Base-by-base conservation (phyloP, 1,139 yeast species). In the Yamadazyma jaroonii region DNA sequence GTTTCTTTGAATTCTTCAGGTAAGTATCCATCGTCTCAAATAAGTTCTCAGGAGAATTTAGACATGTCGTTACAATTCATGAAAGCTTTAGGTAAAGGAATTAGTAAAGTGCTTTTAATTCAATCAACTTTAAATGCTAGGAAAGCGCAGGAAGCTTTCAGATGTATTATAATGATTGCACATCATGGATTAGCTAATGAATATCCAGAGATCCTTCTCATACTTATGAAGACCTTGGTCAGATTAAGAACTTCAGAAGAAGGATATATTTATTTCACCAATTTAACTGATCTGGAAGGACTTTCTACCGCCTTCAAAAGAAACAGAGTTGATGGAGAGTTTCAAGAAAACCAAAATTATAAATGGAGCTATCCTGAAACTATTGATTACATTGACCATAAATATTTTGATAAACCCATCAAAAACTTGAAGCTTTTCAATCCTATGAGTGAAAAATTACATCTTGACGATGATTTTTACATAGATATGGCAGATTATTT, bases 361-460 rank as follows among this genome's bases (percentile, higher is more conserved):
- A 54, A 63, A 38, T 84, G 92, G 92, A 59, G 62, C 12, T 80
- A 72, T 48, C 92, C 90, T 0, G 92, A 84, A 43, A 53, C 58
- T 0, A 53, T 74, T 3, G 56, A 62, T 1, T 79, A 73, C 48
- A 57, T 83, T 6, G 79, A 81, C 0, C 60, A 58, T 4, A 60
- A 64, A 2, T 57, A 58, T 32, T 61, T 72, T 30, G 64, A 69
- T 29, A 57, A 48, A 22, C 76, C 76, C 1, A 39, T 47, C 5
- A 40, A 42, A 17, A 40, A 36, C 2, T 43, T 57, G 21, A 43
- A 43, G 26, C 32, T 53, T 11, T 45, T 46, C 37, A 44, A 45
- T 35, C 36, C 48, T 6, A 43, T 45, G 14, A 44, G 43, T 22
- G 28, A 42, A 9, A 46, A 40, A 28, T 38, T 48, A 22, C 36